Evolutionary conservation across 352 stramenopile genomes (phyloP).

Genomic region (Phytophthora nicotianae): DNA sequence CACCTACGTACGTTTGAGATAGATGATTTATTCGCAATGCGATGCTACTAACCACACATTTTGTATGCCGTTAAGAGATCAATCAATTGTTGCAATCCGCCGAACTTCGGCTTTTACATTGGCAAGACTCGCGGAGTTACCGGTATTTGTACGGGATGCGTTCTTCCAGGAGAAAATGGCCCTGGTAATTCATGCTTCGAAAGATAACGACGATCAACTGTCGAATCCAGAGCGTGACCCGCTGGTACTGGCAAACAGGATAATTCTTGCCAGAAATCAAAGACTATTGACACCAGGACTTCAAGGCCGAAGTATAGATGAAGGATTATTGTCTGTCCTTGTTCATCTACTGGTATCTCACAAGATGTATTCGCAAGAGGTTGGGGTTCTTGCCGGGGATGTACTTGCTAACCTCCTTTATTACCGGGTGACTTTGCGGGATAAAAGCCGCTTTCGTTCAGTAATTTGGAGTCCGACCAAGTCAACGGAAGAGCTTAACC

Average conservation of each 20-base stretch:
- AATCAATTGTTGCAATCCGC: conserved; percentile 19
- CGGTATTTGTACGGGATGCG: conserved; percentile 23
- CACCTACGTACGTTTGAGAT: conserved; percentile 4
- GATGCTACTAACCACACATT: not conserved
- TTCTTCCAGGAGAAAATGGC: conserved; percentile 44
- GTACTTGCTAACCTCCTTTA: conserved; percentile 23
- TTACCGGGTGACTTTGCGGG: conserved; percentile 5
- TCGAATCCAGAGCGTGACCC: conserved; percentile 9
- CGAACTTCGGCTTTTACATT: conserved; percentile 38
- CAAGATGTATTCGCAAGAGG: not conserved
- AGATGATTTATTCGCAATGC: not conserved
- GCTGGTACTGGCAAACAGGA: conserved; percentile 30
- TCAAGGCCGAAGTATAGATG: conserved; percentile 30
- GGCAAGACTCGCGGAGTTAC: conserved; percentile 36
- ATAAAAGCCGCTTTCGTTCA: conserved; percentile 13
- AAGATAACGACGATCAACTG: conserved; percentile 2
- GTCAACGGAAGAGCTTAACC: conserved; percentile 1
- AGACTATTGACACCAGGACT: conserved; percentile 32
- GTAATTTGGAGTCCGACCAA: conserved; percentile 21
- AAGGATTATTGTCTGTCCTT: conserved; percentile 10
- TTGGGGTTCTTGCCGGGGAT: conserved; percentile 12
- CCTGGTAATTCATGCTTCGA: conserved; percentile 12
- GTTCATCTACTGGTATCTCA: conserved; percentile 2
- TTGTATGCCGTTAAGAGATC: conserved; percentile 2
- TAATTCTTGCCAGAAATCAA: conserved; percentile 35